Evolutionary conservation across 805 yeast genomes (phyloP), one percentile per base, ranked within the genome.

Genomic region (Nakazawaea ambrosiae): DNA sequence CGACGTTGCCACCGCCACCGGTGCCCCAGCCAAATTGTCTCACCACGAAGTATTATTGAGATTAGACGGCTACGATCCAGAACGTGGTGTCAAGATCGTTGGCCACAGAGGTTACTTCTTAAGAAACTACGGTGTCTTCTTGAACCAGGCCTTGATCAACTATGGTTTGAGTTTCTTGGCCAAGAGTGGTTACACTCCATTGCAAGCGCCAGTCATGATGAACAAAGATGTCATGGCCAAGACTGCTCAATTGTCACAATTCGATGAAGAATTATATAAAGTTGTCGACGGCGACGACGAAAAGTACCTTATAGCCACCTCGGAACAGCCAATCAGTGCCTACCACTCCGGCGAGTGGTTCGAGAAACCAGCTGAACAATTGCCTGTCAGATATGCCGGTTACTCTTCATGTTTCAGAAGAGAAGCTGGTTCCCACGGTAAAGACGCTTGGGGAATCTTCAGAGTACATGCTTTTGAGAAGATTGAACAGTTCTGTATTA

Each of bases 371-470:
- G 79, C 81, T 45, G 97, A 89, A 66, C 98, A 92, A 70, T 75
- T 92, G 51, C 98, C 98, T 44, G 75, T 87, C 47, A 84, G 94
- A 66, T 92, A 92, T 57, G 98, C 96, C 34, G 98, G 98, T 54
- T 92, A 83, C 72, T 88, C 97, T 26, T 84, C 97, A 33, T 92
- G 98, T 78, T 92, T 92, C 81, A 81, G 98, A 67, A 85, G 98
- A 70, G 98, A 92, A 70, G 98, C 98, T 42, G 98, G 98, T 50
- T 81, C 96, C 48, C 97, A 90, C 56, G 98, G 98, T 63, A 90
- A 90, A 63, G 98, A 92, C 57, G 98, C 98, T 34, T 92, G 98
- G 98, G 98, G 98, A 67, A 88, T 92, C 49, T 92, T 92, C 80
- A 83, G 98, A 68, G 97, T 92, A 42, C 98, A 92, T 60, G 95